These are phyloP conservation scores for Tinospora cordifolia DNA, from an alignment of 164 flowering plant genomes.

Conservation along the genomic window DNA sequence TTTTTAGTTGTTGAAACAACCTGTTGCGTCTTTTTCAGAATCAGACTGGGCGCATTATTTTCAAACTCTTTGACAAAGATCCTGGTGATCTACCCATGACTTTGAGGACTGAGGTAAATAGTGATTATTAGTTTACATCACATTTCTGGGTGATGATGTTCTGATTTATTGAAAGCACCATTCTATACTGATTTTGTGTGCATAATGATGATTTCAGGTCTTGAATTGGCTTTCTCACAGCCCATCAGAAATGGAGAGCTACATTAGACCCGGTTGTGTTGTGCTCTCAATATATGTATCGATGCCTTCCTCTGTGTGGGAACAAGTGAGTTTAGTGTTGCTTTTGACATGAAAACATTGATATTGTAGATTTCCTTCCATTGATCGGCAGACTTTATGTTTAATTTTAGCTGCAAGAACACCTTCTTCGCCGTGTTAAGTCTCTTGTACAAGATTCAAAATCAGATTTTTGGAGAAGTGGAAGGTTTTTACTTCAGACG, in stretches of 20 bases:
- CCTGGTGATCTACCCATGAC: conserved; percentile 70
- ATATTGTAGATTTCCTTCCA: conserved; percentile 18
- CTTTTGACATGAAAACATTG: conserved; percentile 17
- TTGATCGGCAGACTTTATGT: conserved; percentile 12
- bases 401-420: conserved; percentile 50
- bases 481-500: conserved; percentile 62
- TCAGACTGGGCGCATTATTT: conserved; percentile 67
- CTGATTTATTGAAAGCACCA: no score
- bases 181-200: no score
- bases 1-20: neutral
- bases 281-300: conserved; percentile 62
- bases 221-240: conserved; percentile 76
- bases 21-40: conserved; percentile 32
- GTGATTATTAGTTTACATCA: neutral
- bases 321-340: conserved; percentile 47
- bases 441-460: conserved; percentile 41
- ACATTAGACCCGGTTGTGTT: conserved; percentile 92
- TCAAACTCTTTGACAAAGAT: conserved; percentile 86
- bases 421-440: conserved; percentile 40
- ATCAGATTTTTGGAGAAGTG: conserved; percentile 65
- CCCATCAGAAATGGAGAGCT: conserved; percentile 92
- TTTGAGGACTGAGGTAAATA: conserved; percentile 50
- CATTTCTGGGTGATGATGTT: no score
- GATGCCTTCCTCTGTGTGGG: conserved; percentile 69
- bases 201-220: conserved; percentile 38